These are phyloP conservation scores for Leccinum uliginosum DNA, from an alignment of 768 basidiomycete species.

Conservation along the genomic window DNA sequence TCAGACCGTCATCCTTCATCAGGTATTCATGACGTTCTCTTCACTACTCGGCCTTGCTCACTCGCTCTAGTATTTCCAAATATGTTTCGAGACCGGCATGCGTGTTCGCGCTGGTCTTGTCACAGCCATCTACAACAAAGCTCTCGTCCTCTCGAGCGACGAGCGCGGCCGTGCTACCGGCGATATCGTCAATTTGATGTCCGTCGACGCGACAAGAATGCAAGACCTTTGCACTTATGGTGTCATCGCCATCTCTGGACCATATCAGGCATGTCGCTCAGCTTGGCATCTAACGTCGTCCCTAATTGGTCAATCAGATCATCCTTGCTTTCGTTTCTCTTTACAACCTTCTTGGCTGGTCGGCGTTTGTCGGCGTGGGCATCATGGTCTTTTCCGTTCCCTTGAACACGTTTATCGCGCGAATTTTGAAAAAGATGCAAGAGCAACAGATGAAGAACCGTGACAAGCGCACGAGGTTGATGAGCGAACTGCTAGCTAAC, in stretches of 20 bases:
- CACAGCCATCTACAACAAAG: slow-evolving; percentile 80
- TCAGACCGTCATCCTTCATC: slow-evolving; percentile 79
- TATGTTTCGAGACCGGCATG: slow-evolving; percentile 83
- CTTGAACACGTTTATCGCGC: slow-evolving; percentile 68
- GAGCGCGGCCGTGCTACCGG: slow-evolving; percentile 79
- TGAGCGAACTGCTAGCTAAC: slow-evolving; percentile 92
- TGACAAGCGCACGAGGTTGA: slow-evolving; percentile 76
- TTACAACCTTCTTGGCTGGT: slow-evolving; percentile 88
- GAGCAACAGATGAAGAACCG: slow-evolving; percentile 91
- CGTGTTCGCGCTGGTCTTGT: slow-evolving; percentile 89
- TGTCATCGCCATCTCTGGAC: slow-evolving; percentile 80
- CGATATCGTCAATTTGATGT: slow-evolving; percentile 94
- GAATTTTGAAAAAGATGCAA: slow-evolving; percentile 70
- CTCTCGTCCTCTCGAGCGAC: slow-evolving; percentile 80
- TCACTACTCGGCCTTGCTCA: not conserved
- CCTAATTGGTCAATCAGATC: slow-evolving; percentile 44
- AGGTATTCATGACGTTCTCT: slow-evolving; percentile 38
- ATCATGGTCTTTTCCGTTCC: slow-evolving; percentile 85
- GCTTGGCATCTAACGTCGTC: too few relatives aligned
- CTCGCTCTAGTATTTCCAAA: slow-evolving; percentile 70
- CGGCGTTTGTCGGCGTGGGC: slow-evolving; percentile 83
- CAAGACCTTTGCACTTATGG: slow-evolving; percentile 83
- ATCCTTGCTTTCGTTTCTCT: slow-evolving; percentile 85
- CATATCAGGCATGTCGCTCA: slow-evolving; percentile 61
- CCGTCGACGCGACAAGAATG: slow-evolving; percentile 74